Percentiles rank a stretch among this genome's conserved stretches.
These are phyloP conservation scores for Furcasterigmium sp. DNA, from an alignment of 2,329 filamentous ascomycete species.

Conservation along the genomic window DNA sequence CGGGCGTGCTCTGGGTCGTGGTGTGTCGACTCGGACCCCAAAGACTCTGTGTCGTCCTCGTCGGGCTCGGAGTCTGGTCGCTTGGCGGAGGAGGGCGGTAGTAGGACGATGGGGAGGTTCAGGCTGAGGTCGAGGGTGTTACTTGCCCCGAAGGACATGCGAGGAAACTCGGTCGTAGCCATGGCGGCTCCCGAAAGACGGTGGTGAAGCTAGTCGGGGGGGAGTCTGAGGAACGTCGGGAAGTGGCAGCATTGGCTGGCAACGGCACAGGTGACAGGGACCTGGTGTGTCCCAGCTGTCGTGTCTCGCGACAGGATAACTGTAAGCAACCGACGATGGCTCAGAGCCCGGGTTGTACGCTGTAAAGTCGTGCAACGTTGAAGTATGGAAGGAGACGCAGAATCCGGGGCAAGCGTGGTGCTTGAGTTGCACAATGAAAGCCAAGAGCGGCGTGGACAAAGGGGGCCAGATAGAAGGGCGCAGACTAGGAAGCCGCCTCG, in stretches of 20 bases:
- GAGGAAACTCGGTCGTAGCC: slow-evolving; percentile 11
- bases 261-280: not conserved
- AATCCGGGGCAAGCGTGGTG: not conserved
- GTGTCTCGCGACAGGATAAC: not conserved
- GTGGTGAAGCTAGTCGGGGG: not conserved
- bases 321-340: slow-evolving; percentile 1
- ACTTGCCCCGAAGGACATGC: slow-evolving; percentile 12
- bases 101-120: slow-evolving; percentile 10
- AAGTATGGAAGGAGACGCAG: not conserved
- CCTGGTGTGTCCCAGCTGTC: not conserved
- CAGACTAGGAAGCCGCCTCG: not conserved
- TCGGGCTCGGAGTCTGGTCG: slow-evolving; percentile 3
- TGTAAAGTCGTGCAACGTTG: not conserved
- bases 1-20: not conserved
- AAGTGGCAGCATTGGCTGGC: not conserved
- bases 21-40: too few relatives aligned
- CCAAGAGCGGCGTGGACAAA: not conserved
- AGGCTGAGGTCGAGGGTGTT: slow-evolving; percentile 10
- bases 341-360: not conserved
- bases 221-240: not conserved
- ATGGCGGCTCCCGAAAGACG: slow-evolving; percentile 6
- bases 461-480: not conserved
- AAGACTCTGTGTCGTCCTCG: slow-evolving; percentile 3
- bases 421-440: slow-evolving; percentile 1
- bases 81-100: slow-evolving; percentile 8